Percentiles rank a stretch among this genome's conserved stretches.
Conservation (phyloP, 2,329 filamentous ascomycete genomes). For the Ceratocystiopsis sp. region DNA sequence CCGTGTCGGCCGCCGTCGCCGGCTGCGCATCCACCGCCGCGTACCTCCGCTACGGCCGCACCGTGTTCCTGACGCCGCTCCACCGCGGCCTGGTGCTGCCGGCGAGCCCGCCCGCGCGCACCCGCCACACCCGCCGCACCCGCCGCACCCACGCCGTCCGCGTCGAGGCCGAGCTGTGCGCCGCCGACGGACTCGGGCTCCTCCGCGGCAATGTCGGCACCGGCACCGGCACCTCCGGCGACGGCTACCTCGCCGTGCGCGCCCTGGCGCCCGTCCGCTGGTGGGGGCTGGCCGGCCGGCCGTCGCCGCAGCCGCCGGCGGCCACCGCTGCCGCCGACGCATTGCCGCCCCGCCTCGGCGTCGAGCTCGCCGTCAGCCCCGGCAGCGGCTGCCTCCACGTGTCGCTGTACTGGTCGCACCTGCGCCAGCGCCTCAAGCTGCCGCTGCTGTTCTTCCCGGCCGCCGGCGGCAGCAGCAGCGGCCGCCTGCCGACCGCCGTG, state of each 20-base stretch:
- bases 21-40: constrained; percentile 15
- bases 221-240: constrained; percentile 16
- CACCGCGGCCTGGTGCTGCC: not conserved
- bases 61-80: constrained; percentile 16
- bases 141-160: constrained; percentile 13
- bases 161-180: constrained; percentile 26
- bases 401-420: constrained; percentile 29
- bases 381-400: constrained; percentile 22
- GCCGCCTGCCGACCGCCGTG: constrained; percentile 6
- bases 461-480: constrained; percentile 1
- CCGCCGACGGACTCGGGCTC: constrained; percentile 17
- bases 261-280: constrained; percentile 22
- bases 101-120: not conserved
- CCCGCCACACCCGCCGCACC: not conserved
- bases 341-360: constrained; percentile 23
- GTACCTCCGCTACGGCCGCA: constrained; percentile 20
- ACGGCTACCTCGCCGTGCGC: constrained; percentile 25
- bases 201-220: constrained; percentile 11
- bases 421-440: constrained; percentile 26
- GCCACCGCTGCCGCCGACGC: constrained; percentile 2
- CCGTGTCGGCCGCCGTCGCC: constrained; percentile 19
- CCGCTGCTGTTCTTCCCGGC: constrained; percentile 24
- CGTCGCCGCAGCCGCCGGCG: not conserved
- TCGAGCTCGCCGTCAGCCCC: constrained; percentile 25
- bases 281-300: constrained; percentile 10